Evolutionary conservation across 768 basidiomycete species (phyloP).

Genomic region (Amanita fuliginea): DNA sequence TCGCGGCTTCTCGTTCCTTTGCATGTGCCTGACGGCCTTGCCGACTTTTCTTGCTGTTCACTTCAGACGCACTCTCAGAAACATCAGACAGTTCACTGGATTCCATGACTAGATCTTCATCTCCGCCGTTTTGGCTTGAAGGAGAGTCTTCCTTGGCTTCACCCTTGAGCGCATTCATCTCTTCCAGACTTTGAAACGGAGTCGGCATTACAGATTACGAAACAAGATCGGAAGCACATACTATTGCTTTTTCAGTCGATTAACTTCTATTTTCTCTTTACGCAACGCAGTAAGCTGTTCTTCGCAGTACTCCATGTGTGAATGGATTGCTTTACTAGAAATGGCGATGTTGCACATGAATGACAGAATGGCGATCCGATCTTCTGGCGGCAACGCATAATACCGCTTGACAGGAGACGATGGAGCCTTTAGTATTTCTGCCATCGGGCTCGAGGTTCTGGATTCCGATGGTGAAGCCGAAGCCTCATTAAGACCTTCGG

Average conservation of each 20-base stretch:
- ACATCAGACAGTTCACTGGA: slow-evolving; percentile 67
- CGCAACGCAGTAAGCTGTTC: slow-evolving; percentile 82
- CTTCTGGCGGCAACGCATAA: slow-evolving; percentile 54
- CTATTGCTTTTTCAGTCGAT: slow-evolving; percentile 82
- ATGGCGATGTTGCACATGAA: slow-evolving; percentile 88
- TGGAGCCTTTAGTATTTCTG: slow-evolving; percentile 25
- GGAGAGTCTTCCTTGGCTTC: slow-evolving; percentile 41
- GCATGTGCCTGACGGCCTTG: slow-evolving; percentile 53
- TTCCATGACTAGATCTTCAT: slow-evolving; percentile 54
- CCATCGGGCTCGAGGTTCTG: slow-evolving; percentile 34
- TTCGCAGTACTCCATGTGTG: slow-evolving; percentile 86
- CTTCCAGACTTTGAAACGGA: slow-evolving; percentile 42
- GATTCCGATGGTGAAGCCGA: slow-evolving; percentile 36
- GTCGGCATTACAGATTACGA: not conserved
- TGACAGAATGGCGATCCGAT: slow-evolving; percentile 76
- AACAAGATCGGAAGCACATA: slow-evolving; percentile 29
- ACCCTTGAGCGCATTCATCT: slow-evolving; percentile 54
- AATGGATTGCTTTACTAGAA: slow-evolving; percentile 81
- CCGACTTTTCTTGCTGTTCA: slow-evolving; percentile 32
- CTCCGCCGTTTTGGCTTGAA: slow-evolving; percentile 30
- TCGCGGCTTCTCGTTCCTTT: slow-evolving; percentile 72
- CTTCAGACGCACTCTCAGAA: slow-evolving; percentile 54
- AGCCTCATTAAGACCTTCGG: slow-evolving; percentile 37
- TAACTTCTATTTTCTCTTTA: slow-evolving; percentile 94
- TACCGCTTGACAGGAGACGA: slow-evolving; percentile 63